These are phyloP conservation scores for Wickerhamomyces rabaulensis DNA, from an alignment of 805 yeast genomes.

Conservation along the genomic window DNA sequence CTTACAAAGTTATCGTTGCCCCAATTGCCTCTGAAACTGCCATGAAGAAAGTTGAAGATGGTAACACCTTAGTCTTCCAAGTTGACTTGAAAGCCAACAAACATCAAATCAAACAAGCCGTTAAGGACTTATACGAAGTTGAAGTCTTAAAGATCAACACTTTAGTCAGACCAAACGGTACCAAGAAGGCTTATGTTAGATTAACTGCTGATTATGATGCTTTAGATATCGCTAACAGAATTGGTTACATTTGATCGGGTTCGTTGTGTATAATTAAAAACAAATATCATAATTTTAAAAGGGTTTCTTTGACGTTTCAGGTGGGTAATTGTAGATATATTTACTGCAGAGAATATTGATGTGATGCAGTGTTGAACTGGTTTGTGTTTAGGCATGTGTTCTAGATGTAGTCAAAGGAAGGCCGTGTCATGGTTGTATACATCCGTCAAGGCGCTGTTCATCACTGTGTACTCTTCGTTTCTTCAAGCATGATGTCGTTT, in stretches of 20 bases:
- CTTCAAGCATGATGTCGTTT: no score
- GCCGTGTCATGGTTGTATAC: no score
- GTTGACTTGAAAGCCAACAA: constrained; percentile 97
- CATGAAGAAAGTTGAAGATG: constrained; percentile 98
- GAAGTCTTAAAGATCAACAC: constrained; percentile 94
- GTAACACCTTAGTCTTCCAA: constrained; percentile 98
- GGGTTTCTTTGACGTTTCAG: constrained; percentile 1
- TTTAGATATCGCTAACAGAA: constrained; percentile 99
- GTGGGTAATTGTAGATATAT: background rate
- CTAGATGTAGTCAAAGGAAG: background rate
- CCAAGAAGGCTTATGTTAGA: constrained; percentile 99
- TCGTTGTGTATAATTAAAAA: constrained; percentile 15
- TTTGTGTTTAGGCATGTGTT: no score
- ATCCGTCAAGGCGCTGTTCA: no score
- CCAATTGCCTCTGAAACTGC: constrained; percentile 98
- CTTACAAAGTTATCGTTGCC: constrained; percentile 87
- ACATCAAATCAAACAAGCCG: constrained; percentile 96
- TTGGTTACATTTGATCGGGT: constrained; percentile 85
- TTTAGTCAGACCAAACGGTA: constrained; percentile 97
- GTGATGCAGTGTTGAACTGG: no score
- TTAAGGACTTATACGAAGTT: constrained; percentile 96
- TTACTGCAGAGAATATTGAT: no score
- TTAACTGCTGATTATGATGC: constrained; percentile 99
- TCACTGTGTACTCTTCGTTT: no score
- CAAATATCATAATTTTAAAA: constrained; percentile 1